These are phyloP conservation scores for Hericium coralloides DNA, from an alignment of 768 basidiomycete species.

Conservation along the genomic window DNA sequence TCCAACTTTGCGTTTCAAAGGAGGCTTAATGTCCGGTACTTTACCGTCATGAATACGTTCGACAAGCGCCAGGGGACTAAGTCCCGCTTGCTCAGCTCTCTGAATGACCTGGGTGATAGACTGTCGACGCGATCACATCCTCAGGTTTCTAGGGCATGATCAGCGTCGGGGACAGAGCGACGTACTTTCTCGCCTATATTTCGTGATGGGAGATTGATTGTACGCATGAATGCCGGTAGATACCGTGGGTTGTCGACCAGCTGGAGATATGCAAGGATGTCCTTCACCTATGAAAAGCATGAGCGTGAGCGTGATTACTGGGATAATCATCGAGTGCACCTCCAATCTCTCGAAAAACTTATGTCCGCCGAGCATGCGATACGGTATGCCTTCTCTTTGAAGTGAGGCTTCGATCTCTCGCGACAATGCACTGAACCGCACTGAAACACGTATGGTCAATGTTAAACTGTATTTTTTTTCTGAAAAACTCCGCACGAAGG, in stretches of 20 bases:
- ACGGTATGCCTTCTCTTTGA: slow-evolving; percentile 73
- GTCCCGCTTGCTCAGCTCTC: slow-evolving; percentile 40
- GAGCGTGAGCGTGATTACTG: background rate
- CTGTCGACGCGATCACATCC: slow-evolving; percentile 24
- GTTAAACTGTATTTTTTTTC: no score
- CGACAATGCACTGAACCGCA: slow-evolving; percentile 76
- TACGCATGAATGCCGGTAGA: slow-evolving; percentile 60
- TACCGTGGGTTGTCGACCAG: slow-evolving; percentile 66
- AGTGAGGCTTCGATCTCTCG: slow-evolving; percentile 66
- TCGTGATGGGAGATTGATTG: slow-evolving; percentile 63
- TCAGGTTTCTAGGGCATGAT: background rate
- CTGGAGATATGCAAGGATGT: slow-evolving; percentile 75
- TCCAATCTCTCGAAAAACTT: slow-evolving; percentile 84
- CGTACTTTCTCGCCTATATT: slow-evolving; percentile 72
- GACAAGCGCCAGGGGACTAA: slow-evolving; percentile 47
- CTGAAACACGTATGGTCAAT: slow-evolving; percentile 25
- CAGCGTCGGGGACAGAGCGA: background rate
- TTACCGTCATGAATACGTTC: slow-evolving; percentile 57
- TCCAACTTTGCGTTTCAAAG: slow-evolving; percentile 53
- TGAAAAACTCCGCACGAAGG: slow-evolving; percentile 45
- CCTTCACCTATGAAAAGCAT: slow-evolving; percentile 50
- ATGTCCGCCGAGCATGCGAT: slow-evolving; percentile 66
- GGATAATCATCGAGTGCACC: slow-evolving; percentile 26
- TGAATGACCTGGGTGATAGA: slow-evolving; percentile 50
- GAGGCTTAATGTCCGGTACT: slow-evolving; percentile 55